Percentiles rank a stretch among this genome's conserved stretches.
phyloP scores from a whole-genome alignment of 176 grass and related monocot genomes.

The Aechmea fasciata region DNA sequence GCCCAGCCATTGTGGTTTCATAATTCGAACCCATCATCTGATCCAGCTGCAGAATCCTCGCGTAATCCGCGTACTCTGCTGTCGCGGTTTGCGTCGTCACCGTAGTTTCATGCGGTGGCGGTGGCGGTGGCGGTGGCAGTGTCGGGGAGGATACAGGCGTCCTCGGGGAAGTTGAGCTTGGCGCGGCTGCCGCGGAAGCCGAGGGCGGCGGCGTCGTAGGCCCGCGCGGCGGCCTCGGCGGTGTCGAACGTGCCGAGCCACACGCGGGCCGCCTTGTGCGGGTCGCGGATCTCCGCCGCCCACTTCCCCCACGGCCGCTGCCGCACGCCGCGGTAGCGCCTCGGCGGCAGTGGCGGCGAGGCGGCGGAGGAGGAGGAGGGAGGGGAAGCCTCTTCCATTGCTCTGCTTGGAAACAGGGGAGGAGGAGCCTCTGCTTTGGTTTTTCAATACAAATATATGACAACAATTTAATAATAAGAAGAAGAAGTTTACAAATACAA shows the following conservation, averaged over 20 bases:
- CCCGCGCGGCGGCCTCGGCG: conserved; percentile 86
- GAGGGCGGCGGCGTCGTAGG: conserved; percentile 88
- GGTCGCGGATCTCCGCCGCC: conserved; percentile 96
- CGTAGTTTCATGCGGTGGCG: too few relatives aligned
- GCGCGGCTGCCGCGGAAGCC: conserved; percentile 84
- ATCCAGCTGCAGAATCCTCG: too few relatives aligned
- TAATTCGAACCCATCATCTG: too few relatives aligned
- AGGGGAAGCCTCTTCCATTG: conserved; percentile 50
- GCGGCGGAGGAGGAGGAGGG: conserved; percentile 14
- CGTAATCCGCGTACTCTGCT: too few relatives aligned
- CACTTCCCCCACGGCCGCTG: conserved; percentile 99
- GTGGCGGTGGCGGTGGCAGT: neutral
- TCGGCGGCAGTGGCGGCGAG: conserved; percentile 7
- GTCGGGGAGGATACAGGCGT: conserved; percentile 47
- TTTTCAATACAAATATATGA: too few relatives aligned
- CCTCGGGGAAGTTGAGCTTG: conserved; percentile 98
- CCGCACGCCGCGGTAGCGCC: conserved; percentile 75
- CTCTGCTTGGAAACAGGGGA: neutral
- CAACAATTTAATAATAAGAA: too few relatives aligned
- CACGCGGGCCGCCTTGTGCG: conserved; percentile 92
- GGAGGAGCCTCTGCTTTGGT: conserved; percentile 21
- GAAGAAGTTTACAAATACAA: too few relatives aligned
- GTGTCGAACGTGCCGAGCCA: conserved; percentile 99
- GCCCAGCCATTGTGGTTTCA: too few relatives aligned
- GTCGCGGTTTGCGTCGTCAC: too few relatives aligned